Conservation (phyloP, 768 basidiomycete genomes). For the Termitomyces sp. region DNA sequence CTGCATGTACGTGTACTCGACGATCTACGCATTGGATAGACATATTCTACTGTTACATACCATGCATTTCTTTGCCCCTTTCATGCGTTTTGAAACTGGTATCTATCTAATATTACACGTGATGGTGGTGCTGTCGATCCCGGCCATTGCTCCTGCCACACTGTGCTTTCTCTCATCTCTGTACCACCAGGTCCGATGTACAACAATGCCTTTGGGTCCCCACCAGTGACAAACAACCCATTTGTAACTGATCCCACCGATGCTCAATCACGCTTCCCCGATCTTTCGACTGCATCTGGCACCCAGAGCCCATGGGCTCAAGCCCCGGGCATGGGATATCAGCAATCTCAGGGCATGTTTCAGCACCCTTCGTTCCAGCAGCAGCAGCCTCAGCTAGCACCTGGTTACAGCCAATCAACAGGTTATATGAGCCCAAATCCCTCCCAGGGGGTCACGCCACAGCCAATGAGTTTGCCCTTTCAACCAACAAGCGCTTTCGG, state of each 20-base stretch:
- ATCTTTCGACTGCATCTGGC: constrained; percentile 38
- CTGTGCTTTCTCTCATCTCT: neutral
- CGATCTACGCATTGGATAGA: constrained; percentile 2
- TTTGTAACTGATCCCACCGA: constrained; percentile 54
- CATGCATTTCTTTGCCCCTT: neutral
- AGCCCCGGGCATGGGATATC: constrained; percentile 21
- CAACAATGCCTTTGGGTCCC: constrained; percentile 36
- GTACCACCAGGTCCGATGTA: constrained; percentile 30
- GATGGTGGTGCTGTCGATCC: constrained; percentile 1
- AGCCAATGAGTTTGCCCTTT: constrained; percentile 23
- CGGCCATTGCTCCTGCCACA: neutral
- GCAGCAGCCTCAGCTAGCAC: constrained; percentile 29
- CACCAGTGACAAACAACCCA: constrained; percentile 58
- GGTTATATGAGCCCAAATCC: constrained; percentile 8
- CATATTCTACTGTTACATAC: neutral
- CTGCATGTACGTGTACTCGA: neutral
- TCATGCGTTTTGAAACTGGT: no score
- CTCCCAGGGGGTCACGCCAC: constrained; percentile 18
- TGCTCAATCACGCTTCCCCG: constrained; percentile 58
- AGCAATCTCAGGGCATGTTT: constrained; percentile 28
- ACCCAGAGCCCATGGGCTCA: constrained; percentile 37
- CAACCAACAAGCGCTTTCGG: constrained; percentile 56
- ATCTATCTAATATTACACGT: no score
- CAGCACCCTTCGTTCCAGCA: constrained; percentile 33
- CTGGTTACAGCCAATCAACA: constrained; percentile 5